These are phyloP conservation scores for Blastobotrys robertii DNA, from an alignment of 805 yeast genomes.

Conservation along the genomic window DNA sequence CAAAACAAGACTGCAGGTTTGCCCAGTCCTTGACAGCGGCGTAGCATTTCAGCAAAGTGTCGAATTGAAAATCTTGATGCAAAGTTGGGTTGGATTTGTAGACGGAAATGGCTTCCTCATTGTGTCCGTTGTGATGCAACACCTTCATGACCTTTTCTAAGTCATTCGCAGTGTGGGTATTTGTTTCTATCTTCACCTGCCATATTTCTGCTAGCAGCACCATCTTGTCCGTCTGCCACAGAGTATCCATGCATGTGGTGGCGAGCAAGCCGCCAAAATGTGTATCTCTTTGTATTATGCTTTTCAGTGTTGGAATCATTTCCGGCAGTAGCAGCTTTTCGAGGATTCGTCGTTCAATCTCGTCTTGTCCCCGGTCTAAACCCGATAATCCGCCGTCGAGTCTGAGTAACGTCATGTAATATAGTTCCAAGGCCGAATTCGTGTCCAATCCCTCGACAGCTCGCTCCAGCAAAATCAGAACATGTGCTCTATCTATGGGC, in stretches of 20 bases:
- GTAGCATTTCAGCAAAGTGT: slow-evolving; percentile 38
- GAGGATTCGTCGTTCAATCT: background rate
- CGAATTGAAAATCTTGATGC: slow-evolving; percentile 40
- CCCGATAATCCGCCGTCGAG: too few species aligned
- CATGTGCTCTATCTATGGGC: too few species aligned
- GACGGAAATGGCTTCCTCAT: slow-evolving; percentile 21
- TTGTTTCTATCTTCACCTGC: slow-evolving; percentile 22
- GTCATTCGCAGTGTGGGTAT: slow-evolving; percentile 17
- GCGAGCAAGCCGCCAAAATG: slow-evolving; percentile 2
- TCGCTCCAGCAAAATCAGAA: too few species aligned
- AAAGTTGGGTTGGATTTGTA: slow-evolving; percentile 33
- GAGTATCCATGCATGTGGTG: slow-evolving; percentile 1
- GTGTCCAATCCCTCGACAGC: too few species aligned
- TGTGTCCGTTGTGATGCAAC: slow-evolving; percentile 15
- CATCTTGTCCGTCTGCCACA: background rate
- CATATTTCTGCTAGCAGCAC: slow-evolving; percentile 18
- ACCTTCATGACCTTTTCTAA: slow-evolving; percentile 19
- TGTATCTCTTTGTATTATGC: background rate
- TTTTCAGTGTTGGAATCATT: background rate
- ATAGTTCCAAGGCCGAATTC: too few species aligned
- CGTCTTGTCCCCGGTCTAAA: background rate
- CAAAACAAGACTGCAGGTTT: slow-evolving; percentile 46
- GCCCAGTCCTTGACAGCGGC: slow-evolving; percentile 43
- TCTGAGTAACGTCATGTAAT: too few species aligned
- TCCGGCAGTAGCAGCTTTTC: background rate